phyloP scores from a whole-genome alignment of 1,284 basidiomycete genomes.

The Apiotrichum domesticum region DNA sequence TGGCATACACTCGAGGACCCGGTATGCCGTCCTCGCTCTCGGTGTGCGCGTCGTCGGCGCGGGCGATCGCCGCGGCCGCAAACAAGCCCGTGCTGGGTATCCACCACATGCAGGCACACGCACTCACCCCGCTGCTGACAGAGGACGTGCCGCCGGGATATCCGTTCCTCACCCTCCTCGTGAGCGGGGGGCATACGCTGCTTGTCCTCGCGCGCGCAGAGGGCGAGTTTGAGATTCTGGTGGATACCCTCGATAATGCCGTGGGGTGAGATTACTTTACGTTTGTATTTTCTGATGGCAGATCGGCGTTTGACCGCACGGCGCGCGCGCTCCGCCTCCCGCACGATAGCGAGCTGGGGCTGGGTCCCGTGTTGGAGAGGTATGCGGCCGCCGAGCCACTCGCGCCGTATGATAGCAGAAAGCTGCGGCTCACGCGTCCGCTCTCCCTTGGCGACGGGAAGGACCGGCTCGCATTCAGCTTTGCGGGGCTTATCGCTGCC shows the following conservation, averaged over 20 bases:
- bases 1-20: slow-evolving; percentile 87
- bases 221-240: slow-evolving; percentile 62
- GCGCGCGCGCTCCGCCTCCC: slow-evolving; percentile 62
- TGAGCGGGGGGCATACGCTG: slow-evolving; percentile 87
- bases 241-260: slow-evolving; percentile 67
- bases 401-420: slow-evolving; percentile 17
- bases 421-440: slow-evolving; percentile 42
- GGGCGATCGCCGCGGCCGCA: slow-evolving; percentile 67
- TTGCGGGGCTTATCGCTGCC: slow-evolving; percentile 62
- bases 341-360: slow-evolving; percentile 55
- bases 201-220: slow-evolving; percentile 64
- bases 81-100: slow-evolving; percentile 78
- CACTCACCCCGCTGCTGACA: slow-evolving; percentile 76
- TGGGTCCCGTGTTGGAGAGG: slow-evolving; percentile 69
- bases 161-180: slow-evolving; percentile 79
- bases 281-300: slow-evolving; percentile 4
- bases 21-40: slow-evolving; percentile 75
- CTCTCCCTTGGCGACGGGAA: slow-evolving; percentile 41
- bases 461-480: slow-evolving; percentile 62
- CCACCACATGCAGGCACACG: slow-evolving; percentile 97
- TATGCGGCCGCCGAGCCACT: slow-evolving; percentile 48
- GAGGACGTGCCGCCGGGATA: slow-evolving; percentile 56
- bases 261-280: slow-evolving; percentile 52
- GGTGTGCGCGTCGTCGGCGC: slow-evolving; percentile 70
- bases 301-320: slow-evolving; percentile 72